Evolutionary conservation across 306 rosid species (phyloP).

Genomic region (Purshia tridentata): DNA sequence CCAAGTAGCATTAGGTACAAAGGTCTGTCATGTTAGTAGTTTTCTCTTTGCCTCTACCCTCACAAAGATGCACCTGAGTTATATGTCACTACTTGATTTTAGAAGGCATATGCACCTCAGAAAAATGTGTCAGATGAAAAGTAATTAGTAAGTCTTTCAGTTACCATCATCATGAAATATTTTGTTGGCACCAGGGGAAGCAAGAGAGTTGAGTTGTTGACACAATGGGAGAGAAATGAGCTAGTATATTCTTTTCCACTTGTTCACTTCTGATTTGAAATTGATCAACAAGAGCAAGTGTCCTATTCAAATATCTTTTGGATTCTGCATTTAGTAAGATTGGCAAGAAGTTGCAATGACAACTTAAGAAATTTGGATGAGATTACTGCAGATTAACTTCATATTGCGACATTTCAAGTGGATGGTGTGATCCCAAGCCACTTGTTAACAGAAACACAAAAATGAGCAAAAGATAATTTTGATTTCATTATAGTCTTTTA

Average conservation of each 20-base stretch:
- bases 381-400: background rate
- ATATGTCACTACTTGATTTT: background rate
- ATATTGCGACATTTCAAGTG: background rate
- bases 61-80: background rate
- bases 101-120: conserved; percentile 1
- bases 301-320: background rate
- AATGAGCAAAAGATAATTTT: background rate
- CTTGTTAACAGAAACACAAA: background rate
- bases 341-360: background rate
- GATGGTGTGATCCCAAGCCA: background rate
- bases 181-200: background rate
- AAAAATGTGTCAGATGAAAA: background rate
- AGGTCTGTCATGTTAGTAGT: background rate
- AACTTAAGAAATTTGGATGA: background rate
- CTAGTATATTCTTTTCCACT: background rate
- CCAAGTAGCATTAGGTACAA: background rate
- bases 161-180: background rate
- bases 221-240: background rate
- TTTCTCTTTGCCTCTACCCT: background rate
- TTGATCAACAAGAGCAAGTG: background rate
- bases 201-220: background rate
- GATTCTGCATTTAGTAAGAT: background rate
- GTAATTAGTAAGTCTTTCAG: background rate
- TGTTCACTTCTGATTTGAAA: background rate
- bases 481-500: background rate